Conservation (phyloP, 2,329 filamentous ascomycete species). For the Cercospora citrullina region DNA sequence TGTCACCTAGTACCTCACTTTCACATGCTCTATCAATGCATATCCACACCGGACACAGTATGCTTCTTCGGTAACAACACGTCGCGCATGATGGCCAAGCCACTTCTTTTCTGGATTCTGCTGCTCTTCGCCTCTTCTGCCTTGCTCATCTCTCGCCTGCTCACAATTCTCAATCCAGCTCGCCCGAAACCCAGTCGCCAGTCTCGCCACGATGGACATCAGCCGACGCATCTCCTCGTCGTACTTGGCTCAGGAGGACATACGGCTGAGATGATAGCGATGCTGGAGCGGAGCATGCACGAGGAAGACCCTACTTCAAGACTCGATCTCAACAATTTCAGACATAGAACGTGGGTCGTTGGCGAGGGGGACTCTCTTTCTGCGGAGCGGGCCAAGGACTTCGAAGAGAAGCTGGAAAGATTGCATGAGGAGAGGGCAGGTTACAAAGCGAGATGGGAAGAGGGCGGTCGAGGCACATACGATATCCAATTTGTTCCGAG, state of each 20-base stretch:
- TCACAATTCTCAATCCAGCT: slow-evolving; percentile 42
- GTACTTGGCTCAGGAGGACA: slow-evolving; percentile 92
- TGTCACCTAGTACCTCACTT: neutral
- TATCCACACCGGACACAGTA: neutral
- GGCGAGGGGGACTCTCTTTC: slow-evolving; percentile 76
- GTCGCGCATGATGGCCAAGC: neutral
- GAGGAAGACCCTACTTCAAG: slow-evolving; percentile 30
- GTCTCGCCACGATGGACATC: slow-evolving; percentile 22
- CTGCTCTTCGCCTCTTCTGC: slow-evolving; percentile 35
- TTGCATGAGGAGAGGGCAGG: slow-evolving; percentile 19
- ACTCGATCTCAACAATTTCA: slow-evolving; percentile 48
- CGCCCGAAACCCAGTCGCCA: slow-evolving; percentile 35
- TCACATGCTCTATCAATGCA: neutral
- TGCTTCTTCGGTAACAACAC: neutral
- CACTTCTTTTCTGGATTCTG: slow-evolving; percentile 1
- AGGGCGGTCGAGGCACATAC: slow-evolving; percentile 48
- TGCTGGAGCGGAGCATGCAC: slow-evolving; percentile 64
- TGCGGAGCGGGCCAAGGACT: slow-evolving; percentile 60
- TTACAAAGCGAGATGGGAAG: slow-evolving; percentile 8
- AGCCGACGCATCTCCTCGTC: slow-evolving; percentile 64
- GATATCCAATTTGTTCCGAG: slow-evolving; percentile 70
- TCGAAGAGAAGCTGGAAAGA: slow-evolving; percentile 53
- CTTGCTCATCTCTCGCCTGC: slow-evolving; percentile 43
- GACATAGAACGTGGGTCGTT: slow-evolving; percentile 77
- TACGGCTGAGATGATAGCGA: slow-evolving; percentile 89